Evolutionary conservation across 768 basidiomycete genomes (phyloP).

Genomic region (Galerina marginata): DNA sequence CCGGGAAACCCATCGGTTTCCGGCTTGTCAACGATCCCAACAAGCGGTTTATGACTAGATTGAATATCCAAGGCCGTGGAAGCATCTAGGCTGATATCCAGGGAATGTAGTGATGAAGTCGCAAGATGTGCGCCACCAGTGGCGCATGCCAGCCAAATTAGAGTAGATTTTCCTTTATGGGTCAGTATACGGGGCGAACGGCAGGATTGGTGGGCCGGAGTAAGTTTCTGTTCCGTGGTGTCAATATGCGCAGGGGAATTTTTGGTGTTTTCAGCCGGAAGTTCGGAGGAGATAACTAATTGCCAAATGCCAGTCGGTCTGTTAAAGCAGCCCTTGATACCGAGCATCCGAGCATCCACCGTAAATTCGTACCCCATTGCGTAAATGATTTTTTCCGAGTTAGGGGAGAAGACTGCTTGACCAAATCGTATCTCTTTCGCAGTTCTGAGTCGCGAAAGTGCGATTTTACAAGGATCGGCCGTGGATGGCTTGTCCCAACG

Average conservation of each 20-base stretch:
- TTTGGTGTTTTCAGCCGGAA: slow-evolving; percentile 10
- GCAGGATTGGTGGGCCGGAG: slow-evolving; percentile 48
- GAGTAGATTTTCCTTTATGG: slow-evolving; percentile 22
- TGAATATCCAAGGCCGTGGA: slow-evolving; percentile 6
- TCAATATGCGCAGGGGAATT: slow-evolving; percentile 17
- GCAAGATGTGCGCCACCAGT: slow-evolving; percentile 66
- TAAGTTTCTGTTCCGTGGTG: slow-evolving; percentile 43
- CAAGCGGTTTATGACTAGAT: slow-evolving; percentile 31
- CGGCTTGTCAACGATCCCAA: slow-evolving; percentile 47
- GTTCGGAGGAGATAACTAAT: slow-evolving; percentile 30
- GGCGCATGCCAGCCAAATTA: slow-evolving; percentile 61
- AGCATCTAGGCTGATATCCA: slow-evolving; percentile 37
- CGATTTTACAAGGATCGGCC: slow-evolving; percentile 18
- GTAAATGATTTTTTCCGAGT: slow-evolving; percentile 45
- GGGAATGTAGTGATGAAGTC: slow-evolving; percentile 53
- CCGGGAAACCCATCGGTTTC: slow-evolving; percentile 58
- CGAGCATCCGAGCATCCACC: slow-evolving; percentile 61
- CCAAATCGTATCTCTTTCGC: slow-evolving; percentile 47
- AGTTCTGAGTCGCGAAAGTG: slow-evolving; percentile 1
- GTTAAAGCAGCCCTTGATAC: slow-evolving; percentile 65
- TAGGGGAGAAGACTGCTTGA: slow-evolving; percentile 57
- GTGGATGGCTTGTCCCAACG: slow-evolving; percentile 41
- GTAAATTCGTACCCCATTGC: slow-evolving; percentile 69
- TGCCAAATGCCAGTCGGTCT: slow-evolving; percentile 63
- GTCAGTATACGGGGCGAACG: slow-evolving; percentile 62